Evolutionary conservation across 768 basidiomycete species (phyloP), one percentile per base, ranked within the genome.

Genomic region (Pseudohyphozyma bogoriensis): DNA sequence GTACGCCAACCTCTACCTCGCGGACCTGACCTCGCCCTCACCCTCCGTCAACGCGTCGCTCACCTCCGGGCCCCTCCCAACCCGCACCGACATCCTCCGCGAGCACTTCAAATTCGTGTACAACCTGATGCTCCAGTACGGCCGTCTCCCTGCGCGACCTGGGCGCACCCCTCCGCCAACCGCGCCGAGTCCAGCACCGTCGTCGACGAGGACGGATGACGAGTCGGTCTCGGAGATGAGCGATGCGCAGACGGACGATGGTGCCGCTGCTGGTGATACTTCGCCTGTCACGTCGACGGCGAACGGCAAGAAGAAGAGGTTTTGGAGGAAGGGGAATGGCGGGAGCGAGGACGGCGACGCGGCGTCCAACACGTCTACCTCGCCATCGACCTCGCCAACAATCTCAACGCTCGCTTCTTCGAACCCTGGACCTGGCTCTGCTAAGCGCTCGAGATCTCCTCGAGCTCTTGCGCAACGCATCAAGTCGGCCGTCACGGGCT

Each of bases 71-170:
- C 54, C 65, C 0, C 54, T 55, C 15, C 26, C 62, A 7, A 51
- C 52, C 5, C 32, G 50, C 9, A 32, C 45, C 33, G 66, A 69
- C 53, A 59, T 56, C 35, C 59, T 68, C 5, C 52, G 56, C 37
- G 70, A 71, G 44, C 64, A 69, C 58, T 62, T 71, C 59, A 71
- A 71, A 61, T 58, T 69, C 55, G 52, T 57, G 4, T 71, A 68
- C 68, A 69, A 60, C 56, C 59, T 71, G 28, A 64, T 67, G 58
- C 60, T 69, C 7, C 67, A 69, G 45, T 69, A 64, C 56, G 54
- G 64, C 0, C 62, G 66, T 2, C 53, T 50, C 29, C 57, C 55
- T 0, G 11, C 51, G 37, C 47, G 6, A 37, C 62, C 18, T 32
- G 56, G 18, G 15, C n/a, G 0, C 35, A 44, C 55, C 11, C 4